Evolutionary conservation across 1,139 yeast genomes (phyloP).

Genomic region (Yamadazyma aaseri): DNA sequence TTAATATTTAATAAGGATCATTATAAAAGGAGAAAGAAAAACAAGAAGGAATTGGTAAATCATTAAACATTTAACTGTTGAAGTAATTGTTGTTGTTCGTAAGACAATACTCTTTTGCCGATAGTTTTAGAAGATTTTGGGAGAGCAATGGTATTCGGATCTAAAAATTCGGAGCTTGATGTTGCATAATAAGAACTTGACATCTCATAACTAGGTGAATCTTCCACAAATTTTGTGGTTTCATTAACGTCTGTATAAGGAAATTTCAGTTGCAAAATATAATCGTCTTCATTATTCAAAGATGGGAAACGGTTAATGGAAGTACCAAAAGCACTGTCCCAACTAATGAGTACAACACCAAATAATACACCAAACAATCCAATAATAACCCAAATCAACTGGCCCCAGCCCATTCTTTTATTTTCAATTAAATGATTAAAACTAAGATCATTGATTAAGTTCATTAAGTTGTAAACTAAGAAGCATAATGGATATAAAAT

Average conservation of each 20-base stretch:
- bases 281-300: conserved; percentile 17
- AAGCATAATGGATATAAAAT: conserved; percentile 83
- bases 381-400: conserved; percentile 34
- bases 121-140: neutral
- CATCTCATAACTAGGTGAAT: conserved; percentile 11
- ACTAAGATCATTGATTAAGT: conserved; percentile 70
- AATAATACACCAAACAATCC: conserved; percentile 40
- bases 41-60: too few relatives aligned
- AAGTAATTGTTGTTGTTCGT: conserved; percentile 21
- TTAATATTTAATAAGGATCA: too few relatives aligned
- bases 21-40: too few relatives aligned
- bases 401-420: conserved; percentile 29
- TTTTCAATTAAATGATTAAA: conserved; percentile 38
- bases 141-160: conserved; percentile 5
- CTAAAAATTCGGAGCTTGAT: conserved; percentile 5
- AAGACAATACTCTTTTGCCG: conserved; percentile 17
- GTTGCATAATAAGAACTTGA: conserved; percentile 8
- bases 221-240: conserved; percentile 4
- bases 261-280: conserved; percentile 20
- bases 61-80: conserved; percentile 12
- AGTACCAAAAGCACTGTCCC: conserved; percentile 40
- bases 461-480: conserved; percentile 74
- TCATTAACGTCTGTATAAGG: conserved; percentile 20
- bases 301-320: conserved; percentile 1
- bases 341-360: conserved; percentile 44